Evolutionary conservation across 2,329 filamentous ascomycete species (phyloP), one percentile per base, ranked within the genome.

Genomic region (Helotiales sp.): DNA sequence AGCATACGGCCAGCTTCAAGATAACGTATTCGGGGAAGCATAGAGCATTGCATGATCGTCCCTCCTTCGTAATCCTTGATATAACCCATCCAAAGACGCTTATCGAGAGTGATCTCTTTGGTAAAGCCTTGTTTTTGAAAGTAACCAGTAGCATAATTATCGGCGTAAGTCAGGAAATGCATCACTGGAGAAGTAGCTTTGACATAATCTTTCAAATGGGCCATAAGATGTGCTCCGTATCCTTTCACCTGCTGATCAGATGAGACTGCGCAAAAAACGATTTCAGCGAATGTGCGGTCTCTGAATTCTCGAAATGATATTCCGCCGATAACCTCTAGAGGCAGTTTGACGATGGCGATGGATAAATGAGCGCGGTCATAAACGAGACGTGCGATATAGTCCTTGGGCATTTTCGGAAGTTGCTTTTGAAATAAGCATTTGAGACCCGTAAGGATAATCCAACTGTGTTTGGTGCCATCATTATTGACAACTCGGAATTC

Each of bases 41-140:
- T 98, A 53, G 89, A 91, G 71, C 95, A 99, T 77, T 99, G 95
- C 95, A 99, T 99, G 61, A 99, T 96, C 0, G 95, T 99, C 58
- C 95, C 95, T 57, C 95, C 95, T 75, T 99, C 95, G 73, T 99
- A 99, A 72, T 99, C 95, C 72, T 99, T 99, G 78, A 99, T 99
- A 69, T 98, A 99, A 2, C 95, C 95, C 95, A 98, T 98, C 95
- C 95, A 99, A 3, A 91, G 87, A 2, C 88, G 86, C 68, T 88
- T 89, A 58, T 95, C 90, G 0, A 99, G 84, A 0, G 93, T 96
- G 63, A 99, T 98, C 68, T 99, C 93, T 73, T 99, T 99, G 1
- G 95, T 98, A 71, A 99, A 99, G 0, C 95, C 95, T 72, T 99
- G 95, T 73, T 99, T 99, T 74, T 98, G 96, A 75, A 99, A 99